Evolutionary conservation across 1,139 yeast species (phyloP), one percentile per base, ranked within the genome.

Genomic region (Pichia sp.): DNA sequence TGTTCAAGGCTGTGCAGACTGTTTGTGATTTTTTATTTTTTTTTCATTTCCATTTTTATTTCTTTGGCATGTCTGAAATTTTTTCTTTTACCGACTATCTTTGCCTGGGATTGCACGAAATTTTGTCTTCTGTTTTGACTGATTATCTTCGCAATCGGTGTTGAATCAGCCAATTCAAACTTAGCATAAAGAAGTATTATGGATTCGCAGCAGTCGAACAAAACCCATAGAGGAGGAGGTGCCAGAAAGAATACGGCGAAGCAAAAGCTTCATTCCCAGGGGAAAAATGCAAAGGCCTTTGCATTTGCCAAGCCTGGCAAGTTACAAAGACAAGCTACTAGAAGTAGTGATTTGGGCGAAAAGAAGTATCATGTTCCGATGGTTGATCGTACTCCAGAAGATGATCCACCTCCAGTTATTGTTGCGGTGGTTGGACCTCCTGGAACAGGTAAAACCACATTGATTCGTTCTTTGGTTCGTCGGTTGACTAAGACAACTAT

Each of bases 351-450:
- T 65, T 64, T 75, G 51, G 85, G 85, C 61, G 99, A 95, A 70
- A 85, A 80, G 68, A 87, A 84, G 68, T 79, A 87, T 66, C 99
- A 93, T 76, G 97, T 92, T 33, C 99, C 99, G 16, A 91, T 93
- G 97, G 87, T 93, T 52, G 97, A 93, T 67, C 78, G 99, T 64
- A 91, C 98, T 0, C 98, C 99, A 0, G 99, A 93, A 55, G 97
- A 92, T 64, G 95, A 87, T 66, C 97, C 99, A 1, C 98, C 99
- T 41, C 99, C 99, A 54, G 87, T 93, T 27, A 85, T 95, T 55
- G 90, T 95, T 41, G 97, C 97, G 0, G 96, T 93, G 6, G 97
- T 93, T 17, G 99, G 99, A 0, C 99, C 99, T 9, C 97, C 97
- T 8, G 99, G 99, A 12, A 93, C 98, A 0, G 99, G 99, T 61